phyloP scores from a whole-genome alignment of 2,329 filamentous ascomycete genomes.

The Amylocarpus encephaloides region DNA sequence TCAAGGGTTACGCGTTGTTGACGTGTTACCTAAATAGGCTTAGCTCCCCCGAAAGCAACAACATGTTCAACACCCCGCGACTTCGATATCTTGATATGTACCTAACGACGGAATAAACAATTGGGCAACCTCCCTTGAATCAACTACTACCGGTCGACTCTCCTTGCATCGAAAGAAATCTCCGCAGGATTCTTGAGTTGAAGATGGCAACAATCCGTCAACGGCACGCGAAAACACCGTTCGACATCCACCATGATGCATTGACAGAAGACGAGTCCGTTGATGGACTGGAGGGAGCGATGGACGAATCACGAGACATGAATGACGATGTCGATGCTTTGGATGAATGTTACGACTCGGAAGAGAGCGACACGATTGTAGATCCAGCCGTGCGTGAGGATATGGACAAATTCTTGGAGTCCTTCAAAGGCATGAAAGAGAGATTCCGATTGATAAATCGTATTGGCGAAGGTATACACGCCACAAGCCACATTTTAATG shows the following conservation, averaged over 20 bases:
- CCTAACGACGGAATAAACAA: conserved; percentile 19
- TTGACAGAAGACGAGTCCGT: conserved; percentile 31
- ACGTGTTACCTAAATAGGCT: neutral
- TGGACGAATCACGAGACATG: conserved; percentile 34
- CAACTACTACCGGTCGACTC: conserved; percentile 7
- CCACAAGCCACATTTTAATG: neutral
- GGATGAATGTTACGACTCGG: conserved; percentile 41
- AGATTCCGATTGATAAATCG: conserved; percentile 89
- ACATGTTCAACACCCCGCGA: conserved; percentile 13
- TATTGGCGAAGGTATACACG: conserved; percentile 77
- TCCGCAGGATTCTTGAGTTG: neutral
- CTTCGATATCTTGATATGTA: conserved; percentile 7
- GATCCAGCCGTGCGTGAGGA: conserved; percentile 71
- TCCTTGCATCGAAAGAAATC: neutral
- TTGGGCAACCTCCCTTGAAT: conserved; percentile 10
- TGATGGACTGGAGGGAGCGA: conserved; percentile 32
- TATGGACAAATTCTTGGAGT: conserved; percentile 76
- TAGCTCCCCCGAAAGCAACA: neutral
- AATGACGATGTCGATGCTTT: conserved; percentile 31
- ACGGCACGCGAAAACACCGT: conserved; percentile 29
- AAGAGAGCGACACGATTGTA: conserved; percentile 54
- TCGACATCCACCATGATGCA: conserved; percentile 35
- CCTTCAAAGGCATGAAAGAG: conserved; percentile 76
- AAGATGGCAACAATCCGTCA: conserved; percentile 29
- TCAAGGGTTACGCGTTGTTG: conserved; percentile 9